Evolutionary conservation across 2,329 filamentous ascomycete species (phyloP).

Genomic region (Rhynchosporium secalis): DNA sequence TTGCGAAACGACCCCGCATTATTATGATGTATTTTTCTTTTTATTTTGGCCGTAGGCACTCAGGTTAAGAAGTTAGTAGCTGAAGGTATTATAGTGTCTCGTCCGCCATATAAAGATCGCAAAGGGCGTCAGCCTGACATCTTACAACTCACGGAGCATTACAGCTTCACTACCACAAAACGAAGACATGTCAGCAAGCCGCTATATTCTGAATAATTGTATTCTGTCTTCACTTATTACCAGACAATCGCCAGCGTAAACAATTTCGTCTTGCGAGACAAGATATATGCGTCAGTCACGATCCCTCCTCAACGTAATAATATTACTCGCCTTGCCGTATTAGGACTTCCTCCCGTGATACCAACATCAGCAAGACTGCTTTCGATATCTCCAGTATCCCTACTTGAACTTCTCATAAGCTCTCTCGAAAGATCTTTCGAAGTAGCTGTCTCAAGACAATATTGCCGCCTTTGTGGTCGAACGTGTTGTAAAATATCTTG

Average conservation of each 20-base stretch:
- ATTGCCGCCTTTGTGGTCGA: neutral
- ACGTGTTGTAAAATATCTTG: neutral
- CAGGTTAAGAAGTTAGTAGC: neutral
- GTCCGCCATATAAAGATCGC: neutral
- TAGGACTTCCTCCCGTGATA: no score
- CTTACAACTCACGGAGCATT: neutral
- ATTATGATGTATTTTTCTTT: neutral
- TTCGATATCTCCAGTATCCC: no score
- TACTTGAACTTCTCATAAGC: slow-evolving; percentile 21
- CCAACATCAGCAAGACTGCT: no score
- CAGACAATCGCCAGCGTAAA: neutral
- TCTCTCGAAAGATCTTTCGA: neutral
- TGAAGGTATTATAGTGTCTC: neutral
- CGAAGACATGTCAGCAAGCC: neutral
- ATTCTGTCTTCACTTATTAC: neutral
- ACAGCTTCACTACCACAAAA: neutral
- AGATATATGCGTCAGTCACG: no score
- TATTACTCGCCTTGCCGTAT: no score
- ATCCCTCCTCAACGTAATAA: no score
- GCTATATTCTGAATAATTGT: neutral
- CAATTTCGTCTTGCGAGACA: neutral
- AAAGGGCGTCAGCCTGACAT: neutral
- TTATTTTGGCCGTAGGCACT: neutral
- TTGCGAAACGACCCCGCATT: neutral
- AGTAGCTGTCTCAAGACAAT: neutral